These are phyloP conservation scores for Ustilago tritici DNA, from an alignment of 1,284 basidiomycete species.

Conservation along the genomic window DNA sequence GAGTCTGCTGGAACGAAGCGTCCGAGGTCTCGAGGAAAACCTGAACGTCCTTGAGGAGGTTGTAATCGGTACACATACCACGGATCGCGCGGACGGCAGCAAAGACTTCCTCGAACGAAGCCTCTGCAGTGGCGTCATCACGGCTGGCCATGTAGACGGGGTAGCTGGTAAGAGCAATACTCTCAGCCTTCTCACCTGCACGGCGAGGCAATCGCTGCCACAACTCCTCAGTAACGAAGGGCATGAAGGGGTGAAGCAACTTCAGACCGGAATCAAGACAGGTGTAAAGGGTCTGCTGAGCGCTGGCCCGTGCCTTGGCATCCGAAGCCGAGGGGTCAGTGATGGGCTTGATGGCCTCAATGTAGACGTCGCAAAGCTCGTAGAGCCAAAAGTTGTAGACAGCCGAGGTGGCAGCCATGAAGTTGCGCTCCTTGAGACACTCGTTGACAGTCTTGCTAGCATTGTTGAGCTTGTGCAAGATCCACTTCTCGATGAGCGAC, in stretches of 20 bases:
- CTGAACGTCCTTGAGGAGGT: constrained; percentile 87
- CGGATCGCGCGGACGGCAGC: constrained; percentile 82
- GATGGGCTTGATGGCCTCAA: constrained; percentile 94
- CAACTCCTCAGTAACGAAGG: constrained; percentile 96
- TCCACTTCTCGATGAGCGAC: constrained; percentile 93
- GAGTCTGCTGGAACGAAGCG: constrained; percentile 70
- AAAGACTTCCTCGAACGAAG: constrained; percentile 85
- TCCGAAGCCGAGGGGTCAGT: constrained; percentile 74
- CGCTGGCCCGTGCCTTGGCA: constrained; percentile 80
- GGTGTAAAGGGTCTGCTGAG: constrained; percentile 95
- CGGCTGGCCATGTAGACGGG: constrained; percentile 74
- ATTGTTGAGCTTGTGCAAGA: constrained; percentile 90
- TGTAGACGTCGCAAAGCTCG: constrained; percentile 98
- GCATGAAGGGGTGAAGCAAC: constrained; percentile 98
- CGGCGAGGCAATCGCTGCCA: constrained; percentile 95
- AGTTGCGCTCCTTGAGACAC: constrained; percentile 83
- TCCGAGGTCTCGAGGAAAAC: constrained; percentile 83
- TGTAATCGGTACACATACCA: constrained; percentile 90
- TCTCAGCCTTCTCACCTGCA: constrained; percentile 79
- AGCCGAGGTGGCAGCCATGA: constrained; percentile 87
- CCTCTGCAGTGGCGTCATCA: constrained; percentile 37
- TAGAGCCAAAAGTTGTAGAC: constrained; percentile 98
- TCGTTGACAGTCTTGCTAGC: constrained; percentile 83
- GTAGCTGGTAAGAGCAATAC: constrained; percentile 89
- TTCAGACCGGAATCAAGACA: constrained; percentile 90